Base-by-base conservation (phyloP, 148 eudicot genomes). In the Agrostemma githago region DNA sequence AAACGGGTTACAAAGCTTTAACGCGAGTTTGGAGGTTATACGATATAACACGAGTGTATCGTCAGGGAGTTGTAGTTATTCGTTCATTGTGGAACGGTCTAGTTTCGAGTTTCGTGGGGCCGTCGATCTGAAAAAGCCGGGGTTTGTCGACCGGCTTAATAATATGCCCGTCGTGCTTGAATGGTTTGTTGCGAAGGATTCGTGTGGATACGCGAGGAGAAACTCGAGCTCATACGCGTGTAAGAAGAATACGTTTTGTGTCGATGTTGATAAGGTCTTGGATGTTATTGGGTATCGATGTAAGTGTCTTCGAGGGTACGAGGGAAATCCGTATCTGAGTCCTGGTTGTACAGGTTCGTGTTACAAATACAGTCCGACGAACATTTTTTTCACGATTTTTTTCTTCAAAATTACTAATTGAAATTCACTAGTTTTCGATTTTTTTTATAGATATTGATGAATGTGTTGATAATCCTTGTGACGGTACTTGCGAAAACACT, bases 281-380 rank as follows among this genome's bases (percentile, higher is more conserved):
- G 58, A 63, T 16, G 74, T 73, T 10, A 53, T 2, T 61, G 77
- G 77, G 4, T 73, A 73, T 59, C 54, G 72, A 21, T 79, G 81
- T 16, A 74, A 51, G 19, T 79, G 81, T 62, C 67, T 12, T 34
- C 34, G 8, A 2, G 77, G 77, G 34, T 74, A 60, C 39, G 63
- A 74, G 62, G 81, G 81, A 19, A 79, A 79, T 61, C 81, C 81
- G 48, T 79, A 79, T 44, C 81, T 79, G 21, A 67, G 51, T 60
- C 74, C 73, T 4, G 81, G 81, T 38, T 79, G 81, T 68, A 68
- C 62, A 79, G 81, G 81, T 78, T 42, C 61, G 68, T 54, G 7
- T 34, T 16, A 9, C 3, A 19, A 5, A 0, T 26, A 0, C 34
- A 26, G 34, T 0, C 34, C 34, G 34, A 26, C 34, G 34, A 26